Evolutionary conservation across 2,329 filamentous ascomycete species (phyloP).

Genomic region (Fusarium camptoceras): DNA sequence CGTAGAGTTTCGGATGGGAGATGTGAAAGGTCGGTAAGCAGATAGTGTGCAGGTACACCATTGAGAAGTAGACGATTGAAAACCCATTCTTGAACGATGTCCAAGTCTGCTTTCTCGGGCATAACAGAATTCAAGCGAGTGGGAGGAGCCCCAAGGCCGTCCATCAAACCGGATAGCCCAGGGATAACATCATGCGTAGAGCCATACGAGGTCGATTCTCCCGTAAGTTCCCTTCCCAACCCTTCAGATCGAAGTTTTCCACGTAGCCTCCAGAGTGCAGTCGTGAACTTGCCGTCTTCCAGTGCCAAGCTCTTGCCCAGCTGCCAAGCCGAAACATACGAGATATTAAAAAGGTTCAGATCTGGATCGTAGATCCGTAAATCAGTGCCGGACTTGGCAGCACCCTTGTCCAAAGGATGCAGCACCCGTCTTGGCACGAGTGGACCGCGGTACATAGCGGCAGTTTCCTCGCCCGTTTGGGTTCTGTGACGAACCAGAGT

Average conservation of each 20-base stretch:
- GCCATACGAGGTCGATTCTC: too few species aligned
- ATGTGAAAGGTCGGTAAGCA: neutral
- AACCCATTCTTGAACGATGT: neutral
- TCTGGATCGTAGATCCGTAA: neutral
- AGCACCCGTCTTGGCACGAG: neutral
- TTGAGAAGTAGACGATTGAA: neutral
- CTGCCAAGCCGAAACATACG: neutral
- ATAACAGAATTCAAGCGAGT: fast-evolving
- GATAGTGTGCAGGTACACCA: neutral
- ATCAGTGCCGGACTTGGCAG: neutral
- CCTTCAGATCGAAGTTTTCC: neutral
- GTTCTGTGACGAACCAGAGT: neutral
- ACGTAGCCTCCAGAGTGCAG: neutral
- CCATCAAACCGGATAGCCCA: neutral
- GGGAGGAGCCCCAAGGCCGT: neutral
- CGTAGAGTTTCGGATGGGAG: neutral
- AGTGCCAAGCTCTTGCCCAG: neutral
- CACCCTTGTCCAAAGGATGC: neutral
- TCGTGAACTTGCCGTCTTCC: neutral
- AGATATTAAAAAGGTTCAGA: neutral
- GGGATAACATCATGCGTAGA: neutral
- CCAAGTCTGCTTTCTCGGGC: neutral
- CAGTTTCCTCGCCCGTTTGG: neutral
- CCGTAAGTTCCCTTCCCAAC: neutral
- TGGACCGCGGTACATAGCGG: neutral